A percentile compares a stretch with the other conserved stretches of the same genome.
These are phyloP conservation scores for Saccharata proteae DNA, from an alignment of 2,329 filamentous ascomycete genomes.

Conservation along the genomic window DNA sequence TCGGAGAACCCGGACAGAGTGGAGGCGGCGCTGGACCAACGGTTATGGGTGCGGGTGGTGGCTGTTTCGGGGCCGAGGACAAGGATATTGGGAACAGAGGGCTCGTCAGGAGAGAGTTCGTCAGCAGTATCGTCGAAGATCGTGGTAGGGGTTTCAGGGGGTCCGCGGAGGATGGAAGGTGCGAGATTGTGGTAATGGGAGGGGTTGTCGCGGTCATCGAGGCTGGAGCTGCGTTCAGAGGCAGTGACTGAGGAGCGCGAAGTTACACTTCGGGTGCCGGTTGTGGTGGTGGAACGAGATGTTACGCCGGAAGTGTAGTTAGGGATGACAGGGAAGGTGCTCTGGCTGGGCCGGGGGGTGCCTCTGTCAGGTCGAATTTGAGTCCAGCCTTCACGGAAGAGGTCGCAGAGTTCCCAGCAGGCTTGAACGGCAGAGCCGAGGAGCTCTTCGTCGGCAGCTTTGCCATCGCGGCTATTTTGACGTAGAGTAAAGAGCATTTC, in stretches of 20 bases:
- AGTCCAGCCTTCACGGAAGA: conserved; percentile 87
- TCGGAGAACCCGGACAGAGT: conserved; percentile 72
- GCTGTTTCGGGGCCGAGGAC: conserved; percentile 62
- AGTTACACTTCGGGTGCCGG: not conserved
- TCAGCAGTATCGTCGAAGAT: conserved; percentile 73
- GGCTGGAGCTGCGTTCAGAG: conserved; percentile 31
- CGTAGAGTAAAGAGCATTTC: conserved; percentile 89
- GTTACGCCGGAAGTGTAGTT: too few species aligned
- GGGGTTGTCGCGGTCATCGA: conserved; percentile 31
- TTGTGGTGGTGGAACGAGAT: conserved; percentile 12
- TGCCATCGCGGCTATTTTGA: conserved; percentile 66
- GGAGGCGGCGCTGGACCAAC: conserved; percentile 68
- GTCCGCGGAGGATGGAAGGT: conserved; percentile 16
- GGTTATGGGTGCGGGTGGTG: conserved; percentile 40
- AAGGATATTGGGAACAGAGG: conserved; percentile 74
- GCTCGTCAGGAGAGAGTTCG: conserved; percentile 62
- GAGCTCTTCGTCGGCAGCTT: conserved; percentile 66
- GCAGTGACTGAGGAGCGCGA: conserved; percentile 1
- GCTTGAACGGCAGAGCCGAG: conserved; percentile 80
- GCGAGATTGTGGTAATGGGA: conserved; percentile 27
- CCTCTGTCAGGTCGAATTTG: conserved; percentile 75
- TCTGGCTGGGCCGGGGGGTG: conserved; percentile 71
- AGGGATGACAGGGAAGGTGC: conserved; percentile 58
- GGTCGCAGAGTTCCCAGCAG: conserved; percentile 88
- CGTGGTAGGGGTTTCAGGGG: conserved; percentile 85